Base-by-base conservation (phyloP, 1,284 basidiomycete genomes). In the Austroboletus olivaceoglutinosus region DNA sequence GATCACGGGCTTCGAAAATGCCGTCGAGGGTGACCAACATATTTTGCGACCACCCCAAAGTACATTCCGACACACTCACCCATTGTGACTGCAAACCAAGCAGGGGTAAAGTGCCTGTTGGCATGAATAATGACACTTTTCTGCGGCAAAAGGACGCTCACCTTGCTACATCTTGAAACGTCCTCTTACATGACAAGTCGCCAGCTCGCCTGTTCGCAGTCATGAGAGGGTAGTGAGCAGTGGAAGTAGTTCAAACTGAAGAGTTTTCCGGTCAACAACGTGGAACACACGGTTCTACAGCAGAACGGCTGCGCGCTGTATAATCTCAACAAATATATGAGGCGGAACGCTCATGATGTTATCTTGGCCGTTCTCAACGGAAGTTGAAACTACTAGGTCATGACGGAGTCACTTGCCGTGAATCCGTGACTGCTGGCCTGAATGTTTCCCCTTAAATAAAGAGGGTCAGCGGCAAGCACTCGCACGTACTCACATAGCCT, bases 11-110 rank as follows among this genome's bases (percentile, higher is more conserved):
- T n/a, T 45, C 33, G 33, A 36, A 27, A 42, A 18, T 11, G 29
- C 4, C 18, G 13, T 48, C 21, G 27, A 25, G 29, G 10, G 36
- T 18, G 23, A 22, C 23, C 34, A 12, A 16, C 11, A 19, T n/a
- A 23, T 23, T 13, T 33, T 34, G 21, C 4, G n/a, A 23, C 18
- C n/a, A 19, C 31, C 15, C 36, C n/a, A 30, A 5, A 16, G 12
- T 15, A 19, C 12, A n/a, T n/a, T n/a, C n/a, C 4, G 38, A 29
- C 27, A 30, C 31, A 68, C 71, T 53, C 40, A 79, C 80, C 81
- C 80, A 82, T 82, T 25, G 66, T 75, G 22, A 74, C 72, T 30
- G 80, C 72, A 58, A 78, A 81, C 70, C 80, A 77, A 38, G 73
- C 73, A 33, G 80, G 79, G 16, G 76, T 69, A 48, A 77, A 77